Percentiles rank a stretch among this genome's conserved stretches.
Evolutionary conservation across 2,329 filamentous ascomycete species (phyloP).

Genomic region (Clonostachys chloroleuca): DNA sequence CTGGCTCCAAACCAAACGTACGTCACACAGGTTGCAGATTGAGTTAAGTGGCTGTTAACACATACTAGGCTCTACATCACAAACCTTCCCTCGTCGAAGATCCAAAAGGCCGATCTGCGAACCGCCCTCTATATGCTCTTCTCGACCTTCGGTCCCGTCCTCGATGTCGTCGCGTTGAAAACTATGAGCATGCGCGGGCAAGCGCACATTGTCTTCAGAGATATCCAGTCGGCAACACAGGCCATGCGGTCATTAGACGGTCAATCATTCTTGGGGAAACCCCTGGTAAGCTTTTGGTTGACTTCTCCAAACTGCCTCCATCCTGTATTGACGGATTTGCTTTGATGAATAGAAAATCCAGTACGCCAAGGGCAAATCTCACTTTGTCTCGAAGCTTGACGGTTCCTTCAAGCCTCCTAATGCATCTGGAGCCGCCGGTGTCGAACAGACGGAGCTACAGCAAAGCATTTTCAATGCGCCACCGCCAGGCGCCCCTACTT

Average conservation of each 20-base stretch:
- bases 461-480: constrained; percentile 76
- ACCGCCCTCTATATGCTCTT: constrained; percentile 90
- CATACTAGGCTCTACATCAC: constrained; percentile 73
- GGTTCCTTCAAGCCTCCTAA: constrained; percentile 77
- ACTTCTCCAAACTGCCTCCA: background rate
- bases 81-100: constrained; percentile 80
- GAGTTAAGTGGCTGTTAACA: background rate
- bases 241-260: constrained; percentile 88
- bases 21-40: constrained; percentile 22
- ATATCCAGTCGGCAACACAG: constrained; percentile 87
- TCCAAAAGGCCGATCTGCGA: constrained; percentile 83
- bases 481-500: constrained; percentile 41
- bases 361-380: constrained; percentile 86
- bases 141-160: constrained; percentile 85
- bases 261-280: constrained; percentile 77
- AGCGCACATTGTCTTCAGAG: constrained; percentile 86
- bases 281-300: constrained; percentile 61
- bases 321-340: background rate
- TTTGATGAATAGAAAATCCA: constrained; percentile 66
- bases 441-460: constrained; percentile 68
- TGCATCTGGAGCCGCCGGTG: constrained; percentile 43
- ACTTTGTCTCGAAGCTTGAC: constrained; percentile 85
- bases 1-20: constrained; percentile 73
- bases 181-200: constrained; percentile 93
- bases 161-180: constrained; percentile 88